Conservation (phyloP, 1,139 yeast genomes). For the Yamadazyma triangularis region DNA sequence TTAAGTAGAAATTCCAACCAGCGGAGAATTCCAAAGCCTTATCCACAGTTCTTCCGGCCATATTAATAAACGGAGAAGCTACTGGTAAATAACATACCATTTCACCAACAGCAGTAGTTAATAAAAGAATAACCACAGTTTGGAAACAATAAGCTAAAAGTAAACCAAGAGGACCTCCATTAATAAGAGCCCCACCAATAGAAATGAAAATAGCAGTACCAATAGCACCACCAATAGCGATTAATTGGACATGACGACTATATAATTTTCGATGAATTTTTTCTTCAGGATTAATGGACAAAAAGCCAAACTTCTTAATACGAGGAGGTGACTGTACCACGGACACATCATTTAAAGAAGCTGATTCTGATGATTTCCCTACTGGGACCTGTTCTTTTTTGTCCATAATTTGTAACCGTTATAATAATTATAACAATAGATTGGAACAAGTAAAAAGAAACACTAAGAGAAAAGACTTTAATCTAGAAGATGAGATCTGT, state of each 20-base stretch:
- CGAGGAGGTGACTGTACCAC: not conserved
- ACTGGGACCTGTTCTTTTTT: too few relatives aligned
- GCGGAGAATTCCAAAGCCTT: constrained; percentile 73
- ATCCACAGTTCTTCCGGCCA: constrained; percentile 51
- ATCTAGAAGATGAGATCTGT: too few relatives aligned
- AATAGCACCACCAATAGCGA: constrained; percentile 26
- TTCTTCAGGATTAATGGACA: constrained; percentile 5
- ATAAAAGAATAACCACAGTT: constrained; percentile 49
- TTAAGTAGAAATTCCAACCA: constrained; percentile 76
- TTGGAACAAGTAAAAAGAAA: too few relatives aligned
- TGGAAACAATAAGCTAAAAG: constrained; percentile 37
- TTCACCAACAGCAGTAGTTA: constrained; percentile 71
- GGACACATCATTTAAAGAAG: too few relatives aligned
- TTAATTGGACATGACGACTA: constrained; percentile 22
- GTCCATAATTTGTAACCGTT: too few relatives aligned
- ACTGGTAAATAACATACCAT: constrained; percentile 77
- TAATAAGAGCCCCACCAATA: constrained; percentile 34
- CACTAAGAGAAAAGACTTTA: too few relatives aligned
- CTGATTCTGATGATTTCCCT: too few relatives aligned
- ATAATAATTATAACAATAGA: too few relatives aligned
- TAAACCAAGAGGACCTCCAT: constrained; percentile 45
- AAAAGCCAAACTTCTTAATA: constrained; percentile 5
- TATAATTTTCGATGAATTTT: constrained; percentile 5
- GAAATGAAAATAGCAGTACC: constrained; percentile 26
- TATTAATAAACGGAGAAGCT: constrained; percentile 52